phyloP scores from a whole-genome alignment of 2,329 filamentous ascomycete species.

The Botrytis tulipae region DNA sequence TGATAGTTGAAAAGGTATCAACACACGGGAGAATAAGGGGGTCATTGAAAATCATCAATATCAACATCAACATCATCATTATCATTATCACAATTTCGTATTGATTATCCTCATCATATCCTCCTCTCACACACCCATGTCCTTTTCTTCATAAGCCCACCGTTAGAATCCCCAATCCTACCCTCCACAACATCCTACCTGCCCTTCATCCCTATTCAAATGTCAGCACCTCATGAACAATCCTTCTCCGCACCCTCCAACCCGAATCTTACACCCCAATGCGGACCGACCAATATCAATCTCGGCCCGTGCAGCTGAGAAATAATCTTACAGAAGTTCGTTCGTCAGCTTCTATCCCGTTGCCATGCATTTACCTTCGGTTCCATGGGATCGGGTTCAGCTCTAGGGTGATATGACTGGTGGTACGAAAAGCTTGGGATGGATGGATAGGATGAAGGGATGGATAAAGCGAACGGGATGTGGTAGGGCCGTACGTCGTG shows the following conservation, averaged over 20 bases:
- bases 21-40: not conserved
- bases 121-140: not conserved
- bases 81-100: not conserved
- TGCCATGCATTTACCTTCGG: not conserved
- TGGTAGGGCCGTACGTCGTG: not conserved
- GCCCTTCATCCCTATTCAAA: not conserved
- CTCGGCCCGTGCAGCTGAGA: slow-evolving; percentile 2
- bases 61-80: not conserved
- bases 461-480: not conserved
- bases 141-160: not conserved
- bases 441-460: not conserved
- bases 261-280: not conserved
- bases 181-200: not conserved
- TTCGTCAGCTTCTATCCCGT: slow-evolving; percentile 7
- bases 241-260: not conserved
- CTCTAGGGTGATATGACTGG: not conserved
- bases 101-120: not conserved
- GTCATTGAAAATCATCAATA: not conserved
- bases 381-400: slow-evolving; percentile 13
- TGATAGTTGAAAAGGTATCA: not conserved
- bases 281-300: not conserved
- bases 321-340: not conserved
- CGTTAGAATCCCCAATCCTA: slow-evolving; percentile 2
- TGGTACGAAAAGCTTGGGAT: not conserved
- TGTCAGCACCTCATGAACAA: not conserved